Percentiles rank a stretch among this genome's conserved stretches.
Evolutionary conservation across 1,139 yeast species (phyloP).

Genomic region (Kodamaea sp.): DNA sequence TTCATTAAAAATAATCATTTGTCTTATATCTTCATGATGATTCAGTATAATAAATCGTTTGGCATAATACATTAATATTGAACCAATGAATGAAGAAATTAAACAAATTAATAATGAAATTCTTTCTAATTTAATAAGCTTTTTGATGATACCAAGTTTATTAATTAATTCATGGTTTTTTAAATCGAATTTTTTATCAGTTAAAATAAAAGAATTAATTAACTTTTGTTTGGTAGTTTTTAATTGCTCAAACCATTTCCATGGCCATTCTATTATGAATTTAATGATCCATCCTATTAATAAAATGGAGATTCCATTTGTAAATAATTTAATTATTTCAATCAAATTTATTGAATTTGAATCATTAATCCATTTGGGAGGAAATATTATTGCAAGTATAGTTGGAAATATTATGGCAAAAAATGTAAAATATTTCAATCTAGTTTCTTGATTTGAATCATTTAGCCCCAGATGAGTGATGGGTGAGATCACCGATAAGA

Average conservation of each 20-base stretch:
- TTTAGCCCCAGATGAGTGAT: conserved; percentile 4
- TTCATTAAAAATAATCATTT: conserved; percentile 29
- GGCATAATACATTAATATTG: conserved; percentile 25
- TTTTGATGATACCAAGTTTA: conserved; percentile 13
- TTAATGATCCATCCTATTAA: conserved; percentile 28
- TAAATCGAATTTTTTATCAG: conserved; percentile 3
- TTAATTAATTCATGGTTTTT: conserved; percentile 6
- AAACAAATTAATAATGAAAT: conserved; percentile 25
- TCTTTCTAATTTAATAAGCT: conserved; percentile 20
- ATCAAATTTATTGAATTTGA: conserved; percentile 5
- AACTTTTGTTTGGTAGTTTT: conserved; percentile 18
- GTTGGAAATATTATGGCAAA: conserved; percentile 13
- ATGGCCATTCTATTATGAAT: conserved; percentile 35
- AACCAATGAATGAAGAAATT: conserved; percentile 22
- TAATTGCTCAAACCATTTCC: conserved; percentile 31
- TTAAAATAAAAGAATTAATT: conserved; percentile 15
- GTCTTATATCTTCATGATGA: conserved; percentile 25
- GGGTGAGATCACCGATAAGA: conserved; percentile 8
- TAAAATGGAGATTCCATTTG: conserved; percentile 27
- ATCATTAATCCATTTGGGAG: conserved; percentile 8
- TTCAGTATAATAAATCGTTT: conserved; percentile 20
- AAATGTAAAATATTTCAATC: conserved; percentile 12
- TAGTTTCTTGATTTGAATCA: conserved; percentile 5
- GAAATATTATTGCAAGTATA: conserved; percentile 10
- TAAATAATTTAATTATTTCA: conserved; percentile 19